phyloP scores from a whole-genome alignment of 352 stramenopile genomes.

The Phytopythium aichiense region DNA sequence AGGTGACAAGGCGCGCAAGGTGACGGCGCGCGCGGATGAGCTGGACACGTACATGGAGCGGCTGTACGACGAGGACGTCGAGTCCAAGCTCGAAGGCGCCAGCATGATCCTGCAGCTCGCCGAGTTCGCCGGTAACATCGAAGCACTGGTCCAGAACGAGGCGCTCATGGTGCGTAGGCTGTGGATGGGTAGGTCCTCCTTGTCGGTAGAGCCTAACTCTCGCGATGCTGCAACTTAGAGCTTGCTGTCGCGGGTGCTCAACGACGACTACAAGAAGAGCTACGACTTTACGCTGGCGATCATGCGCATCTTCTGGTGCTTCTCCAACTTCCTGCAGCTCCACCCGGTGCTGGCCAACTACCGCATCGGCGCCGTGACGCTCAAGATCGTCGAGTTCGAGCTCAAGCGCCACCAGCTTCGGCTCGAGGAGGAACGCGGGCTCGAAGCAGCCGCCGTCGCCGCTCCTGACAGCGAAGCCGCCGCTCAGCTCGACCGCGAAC shows the following conservation, averaged over 20 bases:
- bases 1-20: conserved; percentile 40
- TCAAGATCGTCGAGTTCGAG: conserved; percentile 95
- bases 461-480: conserved; percentile 22
- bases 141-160: conserved; percentile 92
- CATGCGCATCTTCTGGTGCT: conserved; percentile 94
- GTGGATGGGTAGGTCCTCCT: background rate
- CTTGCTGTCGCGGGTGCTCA: conserved; percentile 90
- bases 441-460: conserved; percentile 26
- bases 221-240: conserved; percentile 25
- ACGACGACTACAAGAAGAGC: conserved; percentile 94
- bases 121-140: conserved; percentile 86
- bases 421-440: conserved; percentile 57
- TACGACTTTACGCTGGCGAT: conserved; percentile 94
- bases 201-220: no score
- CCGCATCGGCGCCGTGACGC: conserved; percentile 90
- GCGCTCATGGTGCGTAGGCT: conserved; percentile 83
- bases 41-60: conserved; percentile 94
- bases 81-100: conserved; percentile 84
- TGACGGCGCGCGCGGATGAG: conserved; percentile 62
- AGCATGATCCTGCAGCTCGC: conserved; percentile 92
- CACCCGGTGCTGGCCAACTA: conserved; percentile 92
- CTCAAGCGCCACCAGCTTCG: conserved; percentile 86
- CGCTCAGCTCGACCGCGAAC: conserved; percentile 72
- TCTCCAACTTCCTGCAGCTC: conserved; percentile 94
- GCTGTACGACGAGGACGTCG: conserved; percentile 90